phyloP scores from a whole-genome alignment of 306 rosid species.

The Acacia confusa region DNA sequence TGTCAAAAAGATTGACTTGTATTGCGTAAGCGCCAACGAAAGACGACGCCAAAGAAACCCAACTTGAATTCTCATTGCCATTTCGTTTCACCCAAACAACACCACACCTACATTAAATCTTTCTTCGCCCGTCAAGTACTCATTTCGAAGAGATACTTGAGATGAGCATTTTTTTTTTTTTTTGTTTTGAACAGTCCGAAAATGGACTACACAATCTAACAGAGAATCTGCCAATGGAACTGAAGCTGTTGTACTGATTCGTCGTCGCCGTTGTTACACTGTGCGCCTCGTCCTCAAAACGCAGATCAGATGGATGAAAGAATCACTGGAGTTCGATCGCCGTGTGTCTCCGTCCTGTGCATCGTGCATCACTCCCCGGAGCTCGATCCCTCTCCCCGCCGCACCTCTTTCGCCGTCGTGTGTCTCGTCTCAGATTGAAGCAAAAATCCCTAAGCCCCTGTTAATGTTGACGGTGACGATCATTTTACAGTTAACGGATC shows the following conservation, averaged over 20 bases:
- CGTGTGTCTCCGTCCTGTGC: no score
- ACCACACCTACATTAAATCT: neutral
- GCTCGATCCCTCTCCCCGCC: neutral
- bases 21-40: constrained; percentile 22
- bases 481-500: neutral
- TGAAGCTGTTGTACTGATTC: neutral
- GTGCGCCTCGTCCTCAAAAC: no score
- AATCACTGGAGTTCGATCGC: no score
- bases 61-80: constrained; percentile 34
- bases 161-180: neutral
- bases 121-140: neutral
- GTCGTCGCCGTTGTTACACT: neutral
- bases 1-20: constrained; percentile 8
- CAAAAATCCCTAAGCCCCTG: neutral
- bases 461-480: neutral
- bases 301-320: no score
- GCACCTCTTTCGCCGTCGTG: neutral
- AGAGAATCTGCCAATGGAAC: neutral
- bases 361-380: no score
- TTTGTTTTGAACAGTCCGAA: no score
- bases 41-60: constrained; percentile 31
- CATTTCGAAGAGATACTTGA: neutral
- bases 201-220: neutral
- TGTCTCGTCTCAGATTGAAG: neutral
- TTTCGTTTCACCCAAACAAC: neutral